These are phyloP conservation scores for Sarocladium oryzae DNA, from an alignment of 2,329 filamentous ascomycete species.

Conservation along the genomic window DNA sequence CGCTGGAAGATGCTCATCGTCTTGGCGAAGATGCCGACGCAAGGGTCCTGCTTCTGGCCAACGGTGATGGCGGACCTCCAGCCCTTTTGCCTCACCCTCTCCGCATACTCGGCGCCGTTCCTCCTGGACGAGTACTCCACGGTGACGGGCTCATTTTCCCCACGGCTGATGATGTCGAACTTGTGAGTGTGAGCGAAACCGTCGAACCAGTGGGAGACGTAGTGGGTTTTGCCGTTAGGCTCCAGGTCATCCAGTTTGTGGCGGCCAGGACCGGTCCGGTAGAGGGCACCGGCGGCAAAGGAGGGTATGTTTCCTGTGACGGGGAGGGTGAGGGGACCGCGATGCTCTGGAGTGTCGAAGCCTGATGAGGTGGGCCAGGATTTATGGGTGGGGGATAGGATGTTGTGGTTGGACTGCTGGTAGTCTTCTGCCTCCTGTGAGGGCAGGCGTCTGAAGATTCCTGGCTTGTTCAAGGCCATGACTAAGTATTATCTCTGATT, in stretches of 20 bases:
- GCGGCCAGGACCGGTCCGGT: conserved; percentile 66
- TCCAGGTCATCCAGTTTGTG: conserved; percentile 45
- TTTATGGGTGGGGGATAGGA: neutral
- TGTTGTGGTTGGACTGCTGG: neutral
- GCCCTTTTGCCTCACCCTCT: conserved; percentile 55
- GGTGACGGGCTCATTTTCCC: conserved; percentile 19
- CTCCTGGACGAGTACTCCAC: conserved; percentile 68
- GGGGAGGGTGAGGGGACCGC: conserved; percentile 54
- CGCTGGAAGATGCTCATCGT: conserved; percentile 53
- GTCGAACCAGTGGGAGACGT: conserved; percentile 74
- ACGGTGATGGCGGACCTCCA: conserved; percentile 54
- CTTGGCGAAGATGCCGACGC: conserved; percentile 66
- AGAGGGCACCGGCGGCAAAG: conserved; percentile 66
- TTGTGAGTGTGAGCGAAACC: conserved; percentile 65
- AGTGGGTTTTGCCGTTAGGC: conserved; percentile 52
- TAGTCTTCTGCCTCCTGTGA: neutral
- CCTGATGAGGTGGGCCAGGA: conserved; percentile 43
- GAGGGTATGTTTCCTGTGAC: conserved; percentile 62
- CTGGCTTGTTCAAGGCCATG: neutral
- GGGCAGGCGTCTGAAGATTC: neutral
- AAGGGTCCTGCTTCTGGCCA: conserved; percentile 66
- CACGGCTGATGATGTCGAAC: conserved; percentile 55
- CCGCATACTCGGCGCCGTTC: conserved; percentile 57
- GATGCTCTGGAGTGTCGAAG: conserved; percentile 62
- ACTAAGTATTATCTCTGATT: neutral